Conservation (phyloP, 495 filamentous ascomycete species). For the Aspergillus baeticus region DNA sequence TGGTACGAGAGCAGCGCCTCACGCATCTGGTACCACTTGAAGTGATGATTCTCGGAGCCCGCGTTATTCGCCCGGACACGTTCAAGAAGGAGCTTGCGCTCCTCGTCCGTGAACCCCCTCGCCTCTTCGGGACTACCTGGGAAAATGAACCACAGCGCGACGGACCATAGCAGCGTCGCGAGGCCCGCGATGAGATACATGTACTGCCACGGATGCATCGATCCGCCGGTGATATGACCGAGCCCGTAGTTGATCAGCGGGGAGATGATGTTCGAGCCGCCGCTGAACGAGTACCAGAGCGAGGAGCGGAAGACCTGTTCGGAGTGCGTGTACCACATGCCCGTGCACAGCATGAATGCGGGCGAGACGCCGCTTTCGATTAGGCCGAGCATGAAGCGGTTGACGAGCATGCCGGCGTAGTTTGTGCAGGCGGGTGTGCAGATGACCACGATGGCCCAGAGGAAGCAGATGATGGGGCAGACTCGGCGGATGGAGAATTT, state of each 20-base stretch:
- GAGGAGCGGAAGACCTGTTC: slow-evolving; percentile 15
- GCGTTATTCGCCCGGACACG: slow-evolving; percentile 11
- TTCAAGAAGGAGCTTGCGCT: slow-evolving; percentile 1
- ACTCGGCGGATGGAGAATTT: slow-evolving; percentile 13
- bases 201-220: slow-evolving; percentile 1
- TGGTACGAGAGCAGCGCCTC: slow-evolving; percentile 5
- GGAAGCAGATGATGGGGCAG: slow-evolving; percentile 10
- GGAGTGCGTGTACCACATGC: slow-evolving; percentile 14
- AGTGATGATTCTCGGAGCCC: slow-evolving; percentile 4
- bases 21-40: slow-evolving; percentile 6
- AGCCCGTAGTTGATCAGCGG: slow-evolving; percentile 13
- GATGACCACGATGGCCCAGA: slow-evolving; percentile 10
- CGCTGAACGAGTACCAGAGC: slow-evolving; percentile 15
- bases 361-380: slow-evolving; percentile 14
- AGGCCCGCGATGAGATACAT: slow-evolving; percentile 8
- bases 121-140: slow-evolving; percentile 1
- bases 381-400: slow-evolving; percentile 11
- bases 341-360: slow-evolving; percentile 14
- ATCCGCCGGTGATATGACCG: slow-evolving; percentile 9
- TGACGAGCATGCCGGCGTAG: slow-evolving; percentile 13
- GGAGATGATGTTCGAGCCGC: slow-evolving; percentile 13
- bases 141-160: slow-evolving; percentile 5
- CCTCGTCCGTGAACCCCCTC: slow-evolving; percentile 2
- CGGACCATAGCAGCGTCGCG: neutral
- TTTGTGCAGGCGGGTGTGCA: slow-evolving; percentile 11